These are phyloP conservation scores for Gonium pectorale DNA, from an alignment of 139 green algal species.

Conservation along the genomic window DNA sequence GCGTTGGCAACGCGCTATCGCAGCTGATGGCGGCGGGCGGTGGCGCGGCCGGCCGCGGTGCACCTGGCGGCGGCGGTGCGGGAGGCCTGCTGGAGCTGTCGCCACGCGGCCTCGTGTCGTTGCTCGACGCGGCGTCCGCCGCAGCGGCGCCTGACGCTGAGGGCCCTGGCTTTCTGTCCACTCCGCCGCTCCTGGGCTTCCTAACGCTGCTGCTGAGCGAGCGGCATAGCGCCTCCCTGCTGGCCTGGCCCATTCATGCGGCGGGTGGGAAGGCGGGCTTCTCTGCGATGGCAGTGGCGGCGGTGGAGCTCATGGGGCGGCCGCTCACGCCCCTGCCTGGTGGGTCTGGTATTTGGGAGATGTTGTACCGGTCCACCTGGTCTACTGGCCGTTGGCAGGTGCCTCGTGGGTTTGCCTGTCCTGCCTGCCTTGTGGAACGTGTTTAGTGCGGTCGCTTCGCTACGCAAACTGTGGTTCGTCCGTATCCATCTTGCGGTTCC, in stretches of 20 bases:
- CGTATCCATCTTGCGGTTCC: too few species aligned
- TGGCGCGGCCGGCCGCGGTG: neutral
- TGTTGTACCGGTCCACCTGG: too few species aligned
- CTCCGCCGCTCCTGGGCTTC: slow-evolving; percentile 49
- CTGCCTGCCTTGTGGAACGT: too few species aligned
- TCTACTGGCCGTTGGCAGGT: too few species aligned
- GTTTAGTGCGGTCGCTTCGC: too few species aligned
- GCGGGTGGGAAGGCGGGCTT: slow-evolving; percentile 52
- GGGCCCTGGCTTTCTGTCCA: slow-evolving; percentile 52
- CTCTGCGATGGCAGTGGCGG: neutral
- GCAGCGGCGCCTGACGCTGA: slow-evolving; percentile 54
- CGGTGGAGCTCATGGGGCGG: slow-evolving; percentile 41
- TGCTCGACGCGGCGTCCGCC: slow-evolving; percentile 60
- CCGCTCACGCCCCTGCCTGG: slow-evolving; percentile 43
- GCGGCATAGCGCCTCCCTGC: slow-evolving; percentile 61
- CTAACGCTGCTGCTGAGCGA: slow-evolving; percentile 64
- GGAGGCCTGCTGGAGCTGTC: slow-evolving; percentile 70
- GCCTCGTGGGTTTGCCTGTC: too few species aligned
- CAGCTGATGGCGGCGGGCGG: slow-evolving; percentile 28
- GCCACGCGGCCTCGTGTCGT: slow-evolving; percentile 61
- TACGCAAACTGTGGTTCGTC: too few species aligned
- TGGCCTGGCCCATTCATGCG: slow-evolving; percentile 45
- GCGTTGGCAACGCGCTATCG: slow-evolving; percentile 42
- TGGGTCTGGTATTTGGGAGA: too few species aligned
- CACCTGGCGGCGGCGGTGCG: neutral